Base-by-base conservation (phyloP, 179 eudicot genomes). In the Monotropa hypopitys region DNA sequence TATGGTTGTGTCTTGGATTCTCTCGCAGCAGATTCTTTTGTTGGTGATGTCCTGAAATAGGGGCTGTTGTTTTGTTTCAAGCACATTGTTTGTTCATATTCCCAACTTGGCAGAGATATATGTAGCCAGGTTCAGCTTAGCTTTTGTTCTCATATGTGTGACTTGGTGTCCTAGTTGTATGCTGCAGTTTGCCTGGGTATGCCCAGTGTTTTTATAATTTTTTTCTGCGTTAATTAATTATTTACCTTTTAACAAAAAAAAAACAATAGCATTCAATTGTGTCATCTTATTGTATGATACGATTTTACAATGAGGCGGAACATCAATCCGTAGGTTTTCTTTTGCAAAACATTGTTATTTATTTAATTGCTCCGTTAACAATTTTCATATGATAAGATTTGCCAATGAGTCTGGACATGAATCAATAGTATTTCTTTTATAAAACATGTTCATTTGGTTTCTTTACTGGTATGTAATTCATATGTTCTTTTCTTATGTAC, bases 401-500 rank as follows among this genome's bases (percentile, higher is more conserved):
- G 51, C 42, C 32, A 40, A 67, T 67, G 71, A 38, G 26, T 46
- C 45, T 66, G 49, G 59, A 47, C 69, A 23, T 78, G 62, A 78
- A 45, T 61, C 65, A 9, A 45, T 18, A 35, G 63, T 42, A 65
- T 33, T 69, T 6, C 38, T 72, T 42, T 46, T 40, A 10, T n/a
- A 49, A 49, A 49, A 30, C 75, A 43, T 30, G 7, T 50, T 8
- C 16, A 0, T 2, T 26, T 70, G 43, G 8, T 38, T 74, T n/a
- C 38, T 20, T 57, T 43, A 50, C 16, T 67, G 45, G 54, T 47
- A 15, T 23, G 51, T n/a, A 67, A 49, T 59, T 74, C 40, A 45
- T 26, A 18, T 49, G 43, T 46, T 26, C 20, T 46, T 57, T n/a
- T 53, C 35, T 46, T 59, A 40, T 73, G 63, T 49, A n/a, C 33